These are phyloP conservation scores for Micromonas pusilla DNA, from an alignment of 139 green algal species.

Conservation along the genomic window DNA sequence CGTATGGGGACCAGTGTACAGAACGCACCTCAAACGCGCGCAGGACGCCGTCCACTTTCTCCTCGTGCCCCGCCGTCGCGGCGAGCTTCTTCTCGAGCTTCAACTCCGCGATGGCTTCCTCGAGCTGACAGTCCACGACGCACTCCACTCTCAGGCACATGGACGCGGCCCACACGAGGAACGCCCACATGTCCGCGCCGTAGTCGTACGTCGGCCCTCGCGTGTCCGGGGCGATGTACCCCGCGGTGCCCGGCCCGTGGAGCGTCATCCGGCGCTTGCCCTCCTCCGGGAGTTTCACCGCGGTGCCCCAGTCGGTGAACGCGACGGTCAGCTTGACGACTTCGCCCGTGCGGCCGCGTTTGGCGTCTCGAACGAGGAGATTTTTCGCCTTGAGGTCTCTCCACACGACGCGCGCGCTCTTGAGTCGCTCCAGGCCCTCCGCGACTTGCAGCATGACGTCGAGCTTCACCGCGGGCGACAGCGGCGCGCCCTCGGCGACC, in stretches of 20 bases:
- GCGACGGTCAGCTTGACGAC: conserved; percentile 16
- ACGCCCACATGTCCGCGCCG: conserved; percentile 29
- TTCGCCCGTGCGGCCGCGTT: not conserved
- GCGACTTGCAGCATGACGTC: conserved; percentile 18
- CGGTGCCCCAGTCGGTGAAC: conserved; percentile 30
- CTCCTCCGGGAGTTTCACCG: conserved; percentile 11
- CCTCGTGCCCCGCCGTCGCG: not conserved
- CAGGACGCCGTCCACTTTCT: not conserved
- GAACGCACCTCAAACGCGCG: no score
- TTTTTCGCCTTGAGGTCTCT: conserved; percentile 32
- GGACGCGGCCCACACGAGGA: conserved; percentile 16
- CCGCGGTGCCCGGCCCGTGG: conserved; percentile 13
- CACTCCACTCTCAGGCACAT: conserved; percentile 20
- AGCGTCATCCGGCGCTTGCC: conserved; percentile 29
- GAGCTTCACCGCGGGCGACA: conserved; percentile 5
- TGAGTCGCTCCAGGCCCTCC: conserved; percentile 15
- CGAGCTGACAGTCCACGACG: conserved; percentile 11
- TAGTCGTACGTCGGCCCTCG: conserved; percentile 17
- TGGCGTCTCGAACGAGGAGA: conserved; percentile 10
- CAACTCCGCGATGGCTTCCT: conserved; percentile 13
- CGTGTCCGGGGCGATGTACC: conserved; percentile 31
- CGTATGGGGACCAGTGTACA: no score
- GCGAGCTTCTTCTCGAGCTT: conserved; percentile 23
- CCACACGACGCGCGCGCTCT: conserved; percentile 21
- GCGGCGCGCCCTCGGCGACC: not conserved